Evolutionary conservation across 2,329 filamentous ascomycete species (phyloP).

Genomic region (Colletotrichum liaoningense): DNA sequence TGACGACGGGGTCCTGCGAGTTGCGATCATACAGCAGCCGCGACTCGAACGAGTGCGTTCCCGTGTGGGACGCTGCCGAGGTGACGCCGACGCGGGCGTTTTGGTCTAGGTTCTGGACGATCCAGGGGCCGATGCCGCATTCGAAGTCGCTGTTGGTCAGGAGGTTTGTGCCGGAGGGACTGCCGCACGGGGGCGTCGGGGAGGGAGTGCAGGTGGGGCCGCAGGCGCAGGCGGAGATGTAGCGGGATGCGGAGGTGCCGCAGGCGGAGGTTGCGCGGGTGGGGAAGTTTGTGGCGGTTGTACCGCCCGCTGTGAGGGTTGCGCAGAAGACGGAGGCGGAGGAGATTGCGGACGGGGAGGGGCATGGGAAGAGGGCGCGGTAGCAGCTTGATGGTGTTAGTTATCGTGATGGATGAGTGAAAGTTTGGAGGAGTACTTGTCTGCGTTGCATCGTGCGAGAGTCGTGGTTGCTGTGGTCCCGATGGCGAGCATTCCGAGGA

Average conservation of each 20-base stretch:
- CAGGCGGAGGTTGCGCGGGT: conserved; percentile 37
- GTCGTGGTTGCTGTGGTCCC: not conserved
- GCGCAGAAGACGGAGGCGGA: conserved; percentile 38
- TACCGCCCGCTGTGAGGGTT: conserved; percentile 37
- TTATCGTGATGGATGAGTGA: not conserved
- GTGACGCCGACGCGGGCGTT: conserved; percentile 7
- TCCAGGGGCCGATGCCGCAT: conserved; percentile 35
- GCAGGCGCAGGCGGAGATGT: conserved; percentile 39
- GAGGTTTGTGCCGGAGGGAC: not conserved
- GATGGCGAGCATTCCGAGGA: not conserved
- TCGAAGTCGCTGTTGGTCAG: conserved; percentile 25
- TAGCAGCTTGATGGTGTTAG: conserved; percentile 31
- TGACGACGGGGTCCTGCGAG: not conserved
- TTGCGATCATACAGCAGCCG: not conserved
- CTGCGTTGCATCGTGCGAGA: not conserved
- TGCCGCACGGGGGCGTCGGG: conserved; percentile 12
- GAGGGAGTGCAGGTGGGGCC: conserved; percentile 35
- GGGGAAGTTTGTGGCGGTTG: conserved; percentile 38
- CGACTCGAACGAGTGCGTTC: not conserved
- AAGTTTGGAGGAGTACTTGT: conserved; percentile 10
- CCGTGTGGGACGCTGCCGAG: not conserved
- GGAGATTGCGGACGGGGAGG: conserved; percentile 33
- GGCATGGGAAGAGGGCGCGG: conserved; percentile 40
- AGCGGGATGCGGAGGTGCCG: conserved; percentile 24
- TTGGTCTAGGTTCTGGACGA: conserved; percentile 34